Evolutionary conservation across 2,329 filamentous ascomycete species (phyloP), one percentile per base, ranked within the genome.

Genomic region (Neopestalotiopsis sp.): DNA sequence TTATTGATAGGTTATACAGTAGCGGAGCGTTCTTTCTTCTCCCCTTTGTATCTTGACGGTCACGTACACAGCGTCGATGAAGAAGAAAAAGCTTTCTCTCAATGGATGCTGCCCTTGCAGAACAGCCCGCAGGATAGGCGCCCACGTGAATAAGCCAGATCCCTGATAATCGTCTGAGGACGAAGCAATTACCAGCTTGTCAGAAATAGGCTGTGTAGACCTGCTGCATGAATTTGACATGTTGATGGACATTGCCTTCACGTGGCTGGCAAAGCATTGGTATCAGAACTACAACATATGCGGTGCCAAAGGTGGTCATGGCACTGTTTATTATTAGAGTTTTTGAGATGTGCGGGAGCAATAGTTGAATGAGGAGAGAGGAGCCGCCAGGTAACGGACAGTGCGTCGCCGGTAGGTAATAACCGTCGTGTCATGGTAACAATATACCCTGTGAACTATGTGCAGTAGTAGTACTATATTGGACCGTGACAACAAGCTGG

Each of bases 311-410:
- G 34, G 45, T 52, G 45, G 45, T 52, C 45, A 52, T 52, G 45
- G 45, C n/a, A 52, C 45, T 7, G 9, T 52, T 20, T n/a, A 49
- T n/a, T 49, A 49, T 49, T 24, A 49, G 32, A 42, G n/a, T 13
- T 40, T 20, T 17, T 38, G 24, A 28, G 30, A 5, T 42, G 17
- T 28, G 24, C 32, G 40, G 32, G 60, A 34, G n/a, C 32, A 42
- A 62, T 6, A 40, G 32, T 34, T 28, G 24, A 28, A 28, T 28
- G 24, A 28, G n/a, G n/a, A 20, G 14, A 62, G 32, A 65, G 34
- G 34, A 52, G 63, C 40, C 14, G 40, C 28, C 63, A 20, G 32
- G n/a, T 32, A 40, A 65, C 24, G 34, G 63, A 65, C 52, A 52
- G 52, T 52, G 45, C 63, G 52, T 38, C 40, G 52, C 40, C 24